A percentile compares a stretch with the other conserved stretches of the same genome.
Conservation (phyloP, 306 rosid genomes). For the Amphicarpaea edgeworthii region DNA sequence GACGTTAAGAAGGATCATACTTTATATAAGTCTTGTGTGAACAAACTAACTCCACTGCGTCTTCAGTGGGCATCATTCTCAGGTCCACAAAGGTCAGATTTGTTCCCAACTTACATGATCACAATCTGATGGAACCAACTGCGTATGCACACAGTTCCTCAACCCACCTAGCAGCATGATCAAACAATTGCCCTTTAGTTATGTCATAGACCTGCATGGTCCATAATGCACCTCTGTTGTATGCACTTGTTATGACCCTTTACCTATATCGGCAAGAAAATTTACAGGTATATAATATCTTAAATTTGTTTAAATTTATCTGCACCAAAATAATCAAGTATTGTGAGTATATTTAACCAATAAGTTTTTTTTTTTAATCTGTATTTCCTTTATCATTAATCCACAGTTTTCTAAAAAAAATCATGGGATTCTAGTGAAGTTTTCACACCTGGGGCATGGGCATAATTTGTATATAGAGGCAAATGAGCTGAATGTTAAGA, state of each 20-base stretch:
- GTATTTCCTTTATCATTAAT: neutral
- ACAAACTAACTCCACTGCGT: constrained; percentile 69
- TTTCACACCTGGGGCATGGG: constrained; percentile 28
- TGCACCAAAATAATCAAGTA: constrained; percentile 1
- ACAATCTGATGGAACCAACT: constrained; percentile 59
- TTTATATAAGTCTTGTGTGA: neutral
- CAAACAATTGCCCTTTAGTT: constrained; percentile 70
- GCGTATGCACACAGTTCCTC: constrained; percentile 81
- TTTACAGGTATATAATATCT: neutral
- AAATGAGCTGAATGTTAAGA: neutral
- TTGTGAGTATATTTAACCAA: neutral
- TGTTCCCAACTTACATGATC: constrained; percentile 75
- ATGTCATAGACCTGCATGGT: constrained; percentile 83
- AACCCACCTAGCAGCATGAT: constrained; percentile 80
- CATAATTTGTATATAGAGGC: neutral
- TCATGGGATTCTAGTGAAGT: neutral
- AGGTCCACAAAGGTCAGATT: constrained; percentile 67
- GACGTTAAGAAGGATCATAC: neutral
- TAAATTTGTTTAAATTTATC: neutral
- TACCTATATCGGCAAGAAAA: constrained; percentile 52
- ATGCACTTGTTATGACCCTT: constrained; percentile 83
- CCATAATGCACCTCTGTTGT: constrained; percentile 83
- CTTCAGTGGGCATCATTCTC: constrained; percentile 70
- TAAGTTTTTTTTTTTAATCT: neutral
- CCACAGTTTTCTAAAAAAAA: neutral